A percentile compares a stretch with the other conserved stretches of the same genome.
These are phyloP conservation scores for Solanum bulbocastanum DNA, from an alignment of 257 asterid genomes.

Conservation along the genomic window DNA sequence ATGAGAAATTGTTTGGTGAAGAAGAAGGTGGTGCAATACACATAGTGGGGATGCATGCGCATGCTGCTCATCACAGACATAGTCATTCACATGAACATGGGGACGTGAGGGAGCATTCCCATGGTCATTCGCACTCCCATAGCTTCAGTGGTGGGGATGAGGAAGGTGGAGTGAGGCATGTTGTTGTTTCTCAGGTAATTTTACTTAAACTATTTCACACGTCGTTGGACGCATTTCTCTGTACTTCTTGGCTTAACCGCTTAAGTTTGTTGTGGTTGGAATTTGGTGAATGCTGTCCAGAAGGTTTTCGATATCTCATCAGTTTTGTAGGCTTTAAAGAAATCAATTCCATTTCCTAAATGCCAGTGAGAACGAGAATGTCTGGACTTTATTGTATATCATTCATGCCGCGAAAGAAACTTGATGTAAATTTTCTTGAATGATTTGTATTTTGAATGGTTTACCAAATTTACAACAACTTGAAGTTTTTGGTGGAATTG, in stretches of 20 bases:
- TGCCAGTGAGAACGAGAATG: neutral
- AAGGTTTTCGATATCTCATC: neutral
- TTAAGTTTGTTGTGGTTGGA: neutral
- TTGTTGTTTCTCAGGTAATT: constrained; percentile 82
- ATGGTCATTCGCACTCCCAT: constrained; percentile 51
- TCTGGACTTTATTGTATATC: neutral
- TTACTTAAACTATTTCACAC: neutral
- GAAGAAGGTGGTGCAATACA: constrained; percentile 87
- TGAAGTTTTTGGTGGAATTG: neutral
- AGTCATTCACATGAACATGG: constrained; percentile 59
- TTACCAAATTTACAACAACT: neutral
- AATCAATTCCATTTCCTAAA: neutral
- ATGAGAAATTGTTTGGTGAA: constrained; percentile 56
- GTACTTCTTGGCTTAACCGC: neutral
- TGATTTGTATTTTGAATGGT: neutral
- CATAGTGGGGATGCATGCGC: constrained; percentile 89
- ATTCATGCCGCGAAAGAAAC: neutral
- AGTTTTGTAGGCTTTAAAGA: neutral
- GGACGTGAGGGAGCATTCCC: constrained; percentile 25
- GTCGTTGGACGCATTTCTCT: neutral
- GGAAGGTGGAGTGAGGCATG: constrained; percentile 52
- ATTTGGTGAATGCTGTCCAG: neutral
- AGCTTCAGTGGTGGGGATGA: constrained; percentile 41
- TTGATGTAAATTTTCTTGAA: neutral
- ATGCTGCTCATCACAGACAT: constrained; percentile 81